Evolutionary conservation across 1,284 basidiomycete genomes (phyloP), one percentile per base, ranked within the genome.

Genomic region (Boletellus deceptivus): DNA sequence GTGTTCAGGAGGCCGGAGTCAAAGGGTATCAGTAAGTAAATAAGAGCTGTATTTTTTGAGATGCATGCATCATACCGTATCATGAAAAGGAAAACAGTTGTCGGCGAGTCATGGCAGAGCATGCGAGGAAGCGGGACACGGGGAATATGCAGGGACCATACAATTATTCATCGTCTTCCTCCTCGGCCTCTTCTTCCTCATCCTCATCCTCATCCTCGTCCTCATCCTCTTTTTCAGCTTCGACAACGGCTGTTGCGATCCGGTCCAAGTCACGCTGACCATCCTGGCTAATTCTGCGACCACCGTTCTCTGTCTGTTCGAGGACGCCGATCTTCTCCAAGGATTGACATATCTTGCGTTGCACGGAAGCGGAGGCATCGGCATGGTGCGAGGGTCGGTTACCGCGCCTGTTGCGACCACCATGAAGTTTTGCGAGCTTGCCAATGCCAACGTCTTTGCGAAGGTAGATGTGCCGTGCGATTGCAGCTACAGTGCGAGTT

Each of bases 381-480:
- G 83, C 84, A 78, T 99, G 97, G 80, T 97, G 95, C 61, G 91
- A 93, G 62, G 96, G 90, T 64, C 93, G 87, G 84, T 93, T 89
- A 53, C 96, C 94, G 57, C 94, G 88, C 70, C 94, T 86, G 79
- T 96, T 93, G 70, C 93, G 87, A 63, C 93, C 91, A 73, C 96
- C 96, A 78, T 99, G 94, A 51, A 98, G 89, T 83, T 98, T 99
- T 74, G 83, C 85, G 53, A 99, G 84, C 46, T 93, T 92, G 67
- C 96, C 96, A 59, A 98, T 86, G 72, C 96, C 96, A 66, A 98
- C 94, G 71, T 94, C 89, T 82, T 98, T 98, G 76, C 96, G 93
- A 71, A 99, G 89, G 85, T 99, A 99, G 77, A 99, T 95, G 86
- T 99, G 96, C 70, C 97, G 90, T 73, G 97, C 96, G 61, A 99